Conservation (phyloP, 1,284 basidiomycete species). For the Boletellus dicymbophilus region DNA sequence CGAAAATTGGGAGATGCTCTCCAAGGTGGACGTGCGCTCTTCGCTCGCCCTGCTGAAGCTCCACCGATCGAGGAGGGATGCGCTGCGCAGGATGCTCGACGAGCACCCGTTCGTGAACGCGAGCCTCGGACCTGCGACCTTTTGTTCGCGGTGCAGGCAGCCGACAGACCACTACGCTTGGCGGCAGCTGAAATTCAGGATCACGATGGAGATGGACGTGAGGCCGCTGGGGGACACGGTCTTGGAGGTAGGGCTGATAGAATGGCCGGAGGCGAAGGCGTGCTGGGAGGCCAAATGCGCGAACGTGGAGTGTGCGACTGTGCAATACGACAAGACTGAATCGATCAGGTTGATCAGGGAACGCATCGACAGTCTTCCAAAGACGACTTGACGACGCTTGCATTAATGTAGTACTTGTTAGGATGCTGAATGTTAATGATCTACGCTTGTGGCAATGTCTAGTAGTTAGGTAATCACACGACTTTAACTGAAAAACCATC, state of each 20-base stretch:
- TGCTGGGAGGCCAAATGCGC: conserved; percentile 61
- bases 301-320: conserved; percentile 43
- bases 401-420: too few species aligned
- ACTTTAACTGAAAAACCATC: neutral
- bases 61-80: conserved; percentile 51
- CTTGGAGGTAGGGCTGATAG: conserved; percentile 44
- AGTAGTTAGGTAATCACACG: conserved; percentile 16
- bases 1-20: conserved; percentile 44
- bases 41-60: conserved; percentile 53
- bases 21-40: conserved; percentile 49
- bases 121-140: conserved; percentile 37
- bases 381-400: conserved; percentile 31
- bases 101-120: conserved; percentile 61
- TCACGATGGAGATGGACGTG: conserved; percentile 56
- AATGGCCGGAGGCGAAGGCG: conserved; percentile 56
- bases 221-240: conserved; percentile 61
- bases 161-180: conserved; percentile 58
- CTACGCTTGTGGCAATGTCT: too few species aligned
- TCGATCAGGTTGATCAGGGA: conserved; percentile 54
- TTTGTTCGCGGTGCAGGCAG: conserved; percentile 47
- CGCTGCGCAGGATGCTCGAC: conserved; percentile 48
- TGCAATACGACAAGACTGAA: conserved; percentile 56
- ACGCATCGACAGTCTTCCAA: conserved; percentile 52
- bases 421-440: too few species aligned
- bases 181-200: conserved; percentile 59